These are phyloP conservation scores for Aspergillus ostianus DNA, from an alignment of 495 filamentous ascomycete genomes.

Conservation along the genomic window DNA sequence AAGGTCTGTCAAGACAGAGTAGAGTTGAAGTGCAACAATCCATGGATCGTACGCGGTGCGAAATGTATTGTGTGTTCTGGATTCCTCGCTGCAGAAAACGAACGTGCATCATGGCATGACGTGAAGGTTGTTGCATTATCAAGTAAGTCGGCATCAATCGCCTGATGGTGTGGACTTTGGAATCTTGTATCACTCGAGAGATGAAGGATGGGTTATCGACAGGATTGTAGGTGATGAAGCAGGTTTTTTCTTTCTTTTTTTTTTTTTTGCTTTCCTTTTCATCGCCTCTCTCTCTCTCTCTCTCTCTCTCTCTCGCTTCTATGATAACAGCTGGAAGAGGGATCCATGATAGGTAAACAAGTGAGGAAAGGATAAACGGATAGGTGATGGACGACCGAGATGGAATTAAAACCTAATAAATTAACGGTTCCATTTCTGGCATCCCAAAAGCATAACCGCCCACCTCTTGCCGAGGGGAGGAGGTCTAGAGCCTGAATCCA, in stretches of 20 bases:
- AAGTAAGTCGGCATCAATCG: neutral
- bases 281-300: neutral
- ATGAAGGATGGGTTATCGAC: no score
- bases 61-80: slow-evolving; percentile 7
- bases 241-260: neutral
- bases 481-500: neutral
- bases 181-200: neutral
- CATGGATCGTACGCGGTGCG: slow-evolving; percentile 6
- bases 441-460: no score
- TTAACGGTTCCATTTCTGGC: no score
- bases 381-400: no score
- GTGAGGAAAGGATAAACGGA: no score
- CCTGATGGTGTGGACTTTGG: neutral
- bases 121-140: neutral
- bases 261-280: no score
- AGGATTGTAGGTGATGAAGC: no score
- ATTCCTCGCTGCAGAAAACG: neutral
- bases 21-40: neutral
- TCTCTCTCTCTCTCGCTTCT: neutral
- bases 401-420: no score
- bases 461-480: no score
- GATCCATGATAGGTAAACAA: neutral
- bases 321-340: neutral
- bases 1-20: no score
- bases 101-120: neutral